Evolutionary conservation across 2,329 filamentous ascomycete species (phyloP).

Genomic region (Diaporthe caulivora): DNA sequence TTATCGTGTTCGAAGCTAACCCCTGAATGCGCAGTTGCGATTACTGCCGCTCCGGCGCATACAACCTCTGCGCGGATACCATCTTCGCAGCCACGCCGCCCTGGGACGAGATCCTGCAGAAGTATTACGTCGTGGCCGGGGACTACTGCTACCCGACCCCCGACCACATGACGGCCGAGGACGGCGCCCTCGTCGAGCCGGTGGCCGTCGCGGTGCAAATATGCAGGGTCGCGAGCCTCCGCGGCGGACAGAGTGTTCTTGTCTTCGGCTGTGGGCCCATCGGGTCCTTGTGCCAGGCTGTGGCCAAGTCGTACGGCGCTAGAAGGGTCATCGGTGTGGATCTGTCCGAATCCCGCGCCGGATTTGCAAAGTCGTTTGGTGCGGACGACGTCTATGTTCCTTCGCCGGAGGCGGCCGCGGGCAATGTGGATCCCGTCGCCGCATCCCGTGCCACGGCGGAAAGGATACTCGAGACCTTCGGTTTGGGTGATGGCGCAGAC

Average conservation of each 20-base stretch:
- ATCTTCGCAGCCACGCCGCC: conserved; percentile 64
- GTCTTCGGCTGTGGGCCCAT: conserved; percentile 65
- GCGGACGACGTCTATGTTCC: conserved; percentile 57
- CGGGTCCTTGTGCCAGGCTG: conserved; percentile 59
- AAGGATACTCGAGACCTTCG: conserved; percentile 53
- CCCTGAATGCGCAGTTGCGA: conserved; percentile 50
- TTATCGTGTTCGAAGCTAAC: neutral
- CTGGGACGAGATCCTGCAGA: conserved; percentile 61
- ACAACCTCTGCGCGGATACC: conserved; percentile 57
- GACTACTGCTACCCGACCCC: conserved; percentile 63
- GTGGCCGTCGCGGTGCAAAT: conserved; percentile 64
- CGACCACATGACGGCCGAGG: conserved; percentile 58
- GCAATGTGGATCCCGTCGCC: conserved; percentile 50
- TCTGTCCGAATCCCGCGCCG: conserved; percentile 54
- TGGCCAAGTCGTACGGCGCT: conserved; percentile 59
- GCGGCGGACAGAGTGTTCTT: conserved; percentile 56
- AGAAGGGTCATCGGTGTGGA: conserved; percentile 61
- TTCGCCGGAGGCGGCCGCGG: conserved; percentile 31
- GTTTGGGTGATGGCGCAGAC: conserved; percentile 59
- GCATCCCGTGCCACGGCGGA: conserved; percentile 53
- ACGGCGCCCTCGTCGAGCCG: conserved; percentile 66
- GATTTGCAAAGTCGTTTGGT: conserved; percentile 58
- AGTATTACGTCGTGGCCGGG: conserved; percentile 60
- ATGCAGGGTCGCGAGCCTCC: conserved; percentile 54
- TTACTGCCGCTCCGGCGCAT: conserved; percentile 54